Evolutionary conservation across 2,329 filamentous ascomycete species (phyloP).

Genomic region (Fusarium mundagurra): DNA sequence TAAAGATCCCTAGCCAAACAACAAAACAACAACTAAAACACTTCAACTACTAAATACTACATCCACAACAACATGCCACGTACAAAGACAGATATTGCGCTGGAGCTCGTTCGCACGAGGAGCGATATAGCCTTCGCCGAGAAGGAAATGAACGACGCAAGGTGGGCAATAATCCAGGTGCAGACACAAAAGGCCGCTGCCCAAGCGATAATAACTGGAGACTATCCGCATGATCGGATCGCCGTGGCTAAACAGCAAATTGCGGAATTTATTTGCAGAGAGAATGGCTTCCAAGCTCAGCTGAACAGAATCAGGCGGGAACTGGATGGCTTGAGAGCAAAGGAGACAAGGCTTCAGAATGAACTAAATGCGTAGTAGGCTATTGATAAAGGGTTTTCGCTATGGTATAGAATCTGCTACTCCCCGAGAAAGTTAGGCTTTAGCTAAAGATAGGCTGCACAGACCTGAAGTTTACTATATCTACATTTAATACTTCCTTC

Average conservation of each 20-base stretch:
- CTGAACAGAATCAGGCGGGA: not conserved
- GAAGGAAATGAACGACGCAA: not conserved
- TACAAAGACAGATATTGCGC: not conserved
- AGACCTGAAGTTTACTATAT: rapidly evolving
- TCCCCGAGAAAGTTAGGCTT: rapidly evolving
- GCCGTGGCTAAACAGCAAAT: not conserved
- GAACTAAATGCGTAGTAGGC: not conserved
- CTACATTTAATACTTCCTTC: not conserved
- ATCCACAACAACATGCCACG: not conserved
- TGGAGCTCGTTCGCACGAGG: not conserved
- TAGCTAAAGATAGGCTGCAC: rapidly evolving
- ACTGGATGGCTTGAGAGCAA: not conserved
- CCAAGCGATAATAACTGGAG: not conserved
- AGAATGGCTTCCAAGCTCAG: not conserved
- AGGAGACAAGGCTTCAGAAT: not conserved
- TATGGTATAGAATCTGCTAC: not conserved
- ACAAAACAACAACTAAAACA: not conserved
- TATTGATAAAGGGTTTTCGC: not conserved
- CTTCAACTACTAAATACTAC: rapidly evolving
- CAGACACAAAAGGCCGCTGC: not conserved
- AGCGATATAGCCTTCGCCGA: not conserved
- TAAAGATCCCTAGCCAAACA: rapidly evolving
- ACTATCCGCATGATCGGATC: not conserved
- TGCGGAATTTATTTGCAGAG: not conserved
- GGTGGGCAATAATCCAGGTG: not conserved